phyloP scores from a whole-genome alignment of 768 basidiomycete genomes.

The Astraeus odoratus region DNA sequence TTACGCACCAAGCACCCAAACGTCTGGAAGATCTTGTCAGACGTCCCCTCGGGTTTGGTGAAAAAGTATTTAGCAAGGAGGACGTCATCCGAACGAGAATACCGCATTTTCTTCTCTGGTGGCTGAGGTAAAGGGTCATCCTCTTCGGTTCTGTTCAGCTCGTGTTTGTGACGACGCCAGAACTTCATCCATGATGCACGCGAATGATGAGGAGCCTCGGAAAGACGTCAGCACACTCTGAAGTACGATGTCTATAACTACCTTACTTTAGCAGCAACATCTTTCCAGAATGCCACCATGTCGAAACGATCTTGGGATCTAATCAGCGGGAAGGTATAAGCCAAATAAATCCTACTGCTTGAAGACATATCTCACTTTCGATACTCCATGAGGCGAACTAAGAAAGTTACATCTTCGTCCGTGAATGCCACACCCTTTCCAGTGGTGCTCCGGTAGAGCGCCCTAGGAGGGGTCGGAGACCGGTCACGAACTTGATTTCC shows the following conservation, averaged over 20 bases:
- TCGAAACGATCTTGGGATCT: slow-evolving; percentile 56
- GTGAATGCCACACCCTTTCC: slow-evolving; percentile 90
- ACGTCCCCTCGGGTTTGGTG: slow-evolving; percentile 70
- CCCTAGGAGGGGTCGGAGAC: slow-evolving; percentile 76
- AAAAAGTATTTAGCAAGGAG: slow-evolving; percentile 71
- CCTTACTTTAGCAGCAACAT: slow-evolving; percentile 59
- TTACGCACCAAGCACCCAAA: slow-evolving; percentile 62
- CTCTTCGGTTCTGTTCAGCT: slow-evolving; percentile 56
- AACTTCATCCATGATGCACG: slow-evolving; percentile 94
- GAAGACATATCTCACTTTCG: slow-evolving; percentile 44
- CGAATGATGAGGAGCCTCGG: slow-evolving; percentile 81
- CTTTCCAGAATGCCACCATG: slow-evolving; percentile 78
- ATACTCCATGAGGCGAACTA: slow-evolving; percentile 73
- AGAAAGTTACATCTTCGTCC: slow-evolving; percentile 70
- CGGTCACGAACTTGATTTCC: slow-evolving; percentile 41
- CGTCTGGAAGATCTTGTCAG: slow-evolving; percentile 76
- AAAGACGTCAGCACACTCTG: slow-evolving; percentile 1
- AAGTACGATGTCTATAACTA: neutral
- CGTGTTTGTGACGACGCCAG: slow-evolving; percentile 84
- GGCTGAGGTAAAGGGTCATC: slow-evolving; percentile 69
- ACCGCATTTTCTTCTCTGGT: slow-evolving; percentile 85
- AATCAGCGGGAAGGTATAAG: slow-evolving; percentile 9
- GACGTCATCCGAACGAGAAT: slow-evolving; percentile 73
- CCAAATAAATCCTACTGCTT: neutral
- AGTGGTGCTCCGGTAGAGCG: slow-evolving; percentile 76